phyloP scores from a whole-genome alignment of 169 alveolate species.

The Plasmodium gallinaceum region DNA sequence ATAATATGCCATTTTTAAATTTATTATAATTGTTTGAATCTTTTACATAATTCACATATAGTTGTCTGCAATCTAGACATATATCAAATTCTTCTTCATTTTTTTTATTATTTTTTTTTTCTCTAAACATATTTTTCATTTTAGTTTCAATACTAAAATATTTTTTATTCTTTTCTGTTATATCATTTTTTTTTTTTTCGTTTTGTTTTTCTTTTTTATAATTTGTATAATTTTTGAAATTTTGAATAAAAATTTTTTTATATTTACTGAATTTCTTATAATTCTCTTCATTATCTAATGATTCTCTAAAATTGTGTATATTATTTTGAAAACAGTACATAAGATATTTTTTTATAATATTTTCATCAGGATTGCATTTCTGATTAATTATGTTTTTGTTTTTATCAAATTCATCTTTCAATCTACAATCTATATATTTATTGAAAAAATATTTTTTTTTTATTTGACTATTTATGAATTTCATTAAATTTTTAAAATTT shows the following conservation, averaged over 20 bases:
- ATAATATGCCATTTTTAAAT: background rate
- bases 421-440: background rate
- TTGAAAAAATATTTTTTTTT: constrained; percentile 4
- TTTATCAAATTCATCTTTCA: constrained; percentile 1
- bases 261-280: background rate
- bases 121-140: background rate
- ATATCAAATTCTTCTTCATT: background rate
- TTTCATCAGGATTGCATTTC: background rate
- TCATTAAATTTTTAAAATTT: background rate
- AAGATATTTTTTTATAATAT: background rate
- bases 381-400: background rate
- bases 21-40: background rate
- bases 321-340: background rate
- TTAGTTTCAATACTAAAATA: background rate
- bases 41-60: background rate
- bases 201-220: background rate
- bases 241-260: no score
- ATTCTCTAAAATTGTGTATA: no score
- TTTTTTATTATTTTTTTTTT: background rate
- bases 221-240: no score
- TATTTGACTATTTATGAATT: constrained; percentile 7
- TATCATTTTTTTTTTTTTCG: background rate
- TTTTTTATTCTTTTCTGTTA: background rate
- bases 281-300: background rate
- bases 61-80: background rate